Percentiles rank a stretch among this genome's conserved stretches.
Evolutionary conservation across 345 rosid genomes (phyloP).

Genomic region (Pseudoturritis turrita): DNA sequence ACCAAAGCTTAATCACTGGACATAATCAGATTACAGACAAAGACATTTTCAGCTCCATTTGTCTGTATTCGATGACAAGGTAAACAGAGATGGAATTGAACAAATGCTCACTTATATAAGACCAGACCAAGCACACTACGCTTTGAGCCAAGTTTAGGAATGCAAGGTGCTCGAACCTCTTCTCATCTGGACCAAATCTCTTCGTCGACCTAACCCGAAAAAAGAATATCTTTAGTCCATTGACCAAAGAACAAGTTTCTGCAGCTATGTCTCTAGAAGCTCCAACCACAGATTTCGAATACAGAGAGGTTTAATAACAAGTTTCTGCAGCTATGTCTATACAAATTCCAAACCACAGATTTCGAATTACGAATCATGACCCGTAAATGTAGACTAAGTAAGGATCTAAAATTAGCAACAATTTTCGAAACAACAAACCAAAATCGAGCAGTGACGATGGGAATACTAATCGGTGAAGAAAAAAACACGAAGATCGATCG

Average conservation of each 20-base stretch:
- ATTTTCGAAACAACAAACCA: not conserved
- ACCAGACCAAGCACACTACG: conserved; percentile 88
- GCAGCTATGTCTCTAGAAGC: not conserved
- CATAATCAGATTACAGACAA: not conserved
- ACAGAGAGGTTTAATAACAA: too few relatives aligned
- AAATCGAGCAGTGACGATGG: not conserved
- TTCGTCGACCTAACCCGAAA: conserved; percentile 64
- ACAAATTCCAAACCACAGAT: not conserved
- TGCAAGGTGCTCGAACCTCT: conserved; percentile 87
- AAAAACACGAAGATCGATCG: not conserved
- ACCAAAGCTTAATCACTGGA: conserved; percentile 93
- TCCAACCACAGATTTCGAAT: not conserved
- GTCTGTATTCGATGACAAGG: not conserved
- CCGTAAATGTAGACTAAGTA: not conserved
- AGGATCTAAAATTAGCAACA: not conserved
- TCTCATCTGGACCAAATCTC: conserved; percentile 76
- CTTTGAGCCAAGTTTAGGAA: conserved; percentile 88
- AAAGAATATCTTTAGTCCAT: not conserved
- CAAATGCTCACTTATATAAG: conserved; percentile 67
- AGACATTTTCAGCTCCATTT: not conserved
- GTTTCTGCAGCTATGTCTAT: not conserved
- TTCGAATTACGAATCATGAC: not conserved
- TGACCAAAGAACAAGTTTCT: not conserved
- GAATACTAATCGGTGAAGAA: too few relatives aligned
- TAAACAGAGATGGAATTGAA: not conserved